These are phyloP conservation scores for Sphagnum fallax DNA, from an alignment of 228 moss, liverwort and hornwort species.

Conservation along the genomic window DNA sequence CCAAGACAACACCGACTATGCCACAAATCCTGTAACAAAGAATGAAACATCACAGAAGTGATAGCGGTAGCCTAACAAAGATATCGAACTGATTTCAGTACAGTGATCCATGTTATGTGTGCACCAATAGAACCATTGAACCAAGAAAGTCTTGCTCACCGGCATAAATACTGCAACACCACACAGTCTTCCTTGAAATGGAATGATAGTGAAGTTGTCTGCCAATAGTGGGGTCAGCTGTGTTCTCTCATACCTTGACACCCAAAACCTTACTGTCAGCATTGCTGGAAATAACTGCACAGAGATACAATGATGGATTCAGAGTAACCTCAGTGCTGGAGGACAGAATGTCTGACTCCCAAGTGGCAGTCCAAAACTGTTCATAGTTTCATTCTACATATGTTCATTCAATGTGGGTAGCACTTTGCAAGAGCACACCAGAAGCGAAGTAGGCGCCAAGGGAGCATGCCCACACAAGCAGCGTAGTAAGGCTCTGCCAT, in stretches of 20 bases:
- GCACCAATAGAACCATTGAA: not conserved
- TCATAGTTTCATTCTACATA: too few relatives aligned
- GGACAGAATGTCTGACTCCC: too few relatives aligned
- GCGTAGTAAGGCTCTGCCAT: constrained; percentile 86
- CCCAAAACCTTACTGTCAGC: not conserved
- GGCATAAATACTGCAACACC: constrained; percentile 73
- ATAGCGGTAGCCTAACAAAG: not conserved
- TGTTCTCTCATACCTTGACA: constrained; percentile 65
- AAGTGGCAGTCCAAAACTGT: too few relatives aligned
- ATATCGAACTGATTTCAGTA: not conserved
- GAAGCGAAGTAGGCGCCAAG: constrained; percentile 86
- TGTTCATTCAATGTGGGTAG: too few relatives aligned
- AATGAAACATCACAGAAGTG: not conserved
- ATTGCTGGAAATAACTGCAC: too few relatives aligned
- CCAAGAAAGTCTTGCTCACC: constrained; percentile 18
- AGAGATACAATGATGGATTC: too few relatives aligned
- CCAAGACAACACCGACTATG: constrained; percentile 52
- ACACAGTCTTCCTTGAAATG: constrained; percentile 63
- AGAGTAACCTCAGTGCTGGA: too few relatives aligned
- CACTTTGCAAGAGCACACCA: constrained; percentile 31
- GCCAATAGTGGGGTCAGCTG: constrained; percentile 52
- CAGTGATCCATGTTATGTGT: not conserved
- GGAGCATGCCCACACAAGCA: constrained; percentile 67
- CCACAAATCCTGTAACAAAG: constrained; percentile 71
- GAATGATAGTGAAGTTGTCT: constrained; percentile 48